Conservation (phyloP, 305 asterid species). For the Fraxinus xanthoxyloides region DNA sequence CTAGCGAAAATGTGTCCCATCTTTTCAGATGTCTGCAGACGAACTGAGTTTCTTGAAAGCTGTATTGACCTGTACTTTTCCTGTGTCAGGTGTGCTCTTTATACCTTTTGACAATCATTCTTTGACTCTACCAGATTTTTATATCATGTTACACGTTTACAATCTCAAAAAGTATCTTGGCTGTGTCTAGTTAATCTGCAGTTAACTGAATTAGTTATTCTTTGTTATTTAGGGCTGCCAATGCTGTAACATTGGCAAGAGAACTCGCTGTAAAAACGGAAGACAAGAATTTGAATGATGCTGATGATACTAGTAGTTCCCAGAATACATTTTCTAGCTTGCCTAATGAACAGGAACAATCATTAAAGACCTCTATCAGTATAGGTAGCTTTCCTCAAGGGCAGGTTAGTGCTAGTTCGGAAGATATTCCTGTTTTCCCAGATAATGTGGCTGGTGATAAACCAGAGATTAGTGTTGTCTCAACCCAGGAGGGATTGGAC, state of each 20-base stretch:
- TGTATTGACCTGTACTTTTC: conserved; percentile 94
- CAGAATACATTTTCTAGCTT: conserved; percentile 92
- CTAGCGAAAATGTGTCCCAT: conserved; percentile 96
- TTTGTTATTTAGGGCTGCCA: conserved; percentile 72
- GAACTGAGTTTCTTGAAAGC: conserved; percentile 92
- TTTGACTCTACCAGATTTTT: too few relatives aligned
- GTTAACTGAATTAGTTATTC: conserved; percentile 18
- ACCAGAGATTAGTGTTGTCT: conserved; percentile 32
- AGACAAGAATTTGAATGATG: conserved; percentile 72
- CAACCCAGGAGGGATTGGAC: conserved; percentile 37
- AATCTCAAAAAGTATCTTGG: conserved; percentile 14
- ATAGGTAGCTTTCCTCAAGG: conserved; percentile 83
- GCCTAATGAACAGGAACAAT: conserved; percentile 82
- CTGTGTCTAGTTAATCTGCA: conserved; percentile 23
- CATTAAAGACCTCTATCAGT: conserved; percentile 81
- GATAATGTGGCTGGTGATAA: conserved; percentile 39
- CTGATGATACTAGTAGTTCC: conserved; percentile 83
- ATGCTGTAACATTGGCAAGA: conserved; percentile 93
- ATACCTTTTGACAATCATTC: not conserved
- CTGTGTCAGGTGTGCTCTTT: conserved; percentile 74
- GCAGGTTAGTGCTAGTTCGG: conserved; percentile 86
- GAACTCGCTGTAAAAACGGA: conserved; percentile 67
- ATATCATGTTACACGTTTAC: not conserved
- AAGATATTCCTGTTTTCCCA: conserved; percentile 53
- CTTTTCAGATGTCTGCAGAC: conserved; percentile 89